Evolutionary conservation across 768 basidiomycete species (phyloP), one percentile per base, ranked within the genome.

Genomic region (Pluteus cervinus): DNA sequence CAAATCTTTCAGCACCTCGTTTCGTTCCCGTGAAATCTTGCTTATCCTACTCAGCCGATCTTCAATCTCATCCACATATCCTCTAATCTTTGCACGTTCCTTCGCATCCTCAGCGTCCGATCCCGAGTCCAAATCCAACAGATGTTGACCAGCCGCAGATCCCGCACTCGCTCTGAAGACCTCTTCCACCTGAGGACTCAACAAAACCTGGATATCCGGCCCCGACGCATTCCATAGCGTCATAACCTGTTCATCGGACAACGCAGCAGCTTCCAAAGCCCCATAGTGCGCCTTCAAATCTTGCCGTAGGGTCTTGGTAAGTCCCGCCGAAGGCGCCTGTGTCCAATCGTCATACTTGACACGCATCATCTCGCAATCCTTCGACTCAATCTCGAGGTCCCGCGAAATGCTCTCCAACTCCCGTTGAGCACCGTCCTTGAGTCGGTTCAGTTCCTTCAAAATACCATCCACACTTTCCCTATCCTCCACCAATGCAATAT

Each of bases 261-360:
- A 57, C 1, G 74, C 73, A 0, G 94, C 94, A 1, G 86, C 80
- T 7, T 85, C 80, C 25, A 94, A 65, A 0, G 85, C 75, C 11
- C 63, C 65, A 15, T 76, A 57, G 47, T 90, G 86, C 7, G 77
- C 69, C 56, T 90, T 90, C 38, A 97, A 60, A 53, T 92, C 90
- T 43, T 77, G 76, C 10, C 92, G 70, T 39, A 86, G 57, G 5
- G 68, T 60, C 55, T 86, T 83, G 29, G 83, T 86, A 41, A 81
- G 60, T 1, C 75, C 69, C 0, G 87, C 80, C 4, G 84, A 84
- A 0, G 94, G 93, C 7, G 76, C 73, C 58, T 96, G 93, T 6
- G 83, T 80, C 83, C 89, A 97, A 47, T 91, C 82, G 21, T 83
- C 83, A 57, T 89, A 93, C 57, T 85, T 85, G 51, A 91, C 83